Evolutionary conservation across 192 early-diverging fungal species (phyloP).

Genomic region (Pilobolus umbonatus): DNA sequence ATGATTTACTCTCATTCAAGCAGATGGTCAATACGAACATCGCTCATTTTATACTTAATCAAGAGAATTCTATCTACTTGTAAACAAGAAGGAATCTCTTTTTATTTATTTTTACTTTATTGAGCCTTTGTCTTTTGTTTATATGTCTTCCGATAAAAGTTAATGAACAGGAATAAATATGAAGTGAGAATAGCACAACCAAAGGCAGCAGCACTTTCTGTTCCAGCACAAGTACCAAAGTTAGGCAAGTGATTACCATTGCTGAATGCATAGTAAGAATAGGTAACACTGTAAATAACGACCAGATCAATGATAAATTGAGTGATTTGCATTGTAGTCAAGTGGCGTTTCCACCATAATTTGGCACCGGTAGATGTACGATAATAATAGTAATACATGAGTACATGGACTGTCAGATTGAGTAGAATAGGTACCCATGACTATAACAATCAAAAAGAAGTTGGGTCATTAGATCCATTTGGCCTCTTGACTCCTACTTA

Average conservation of each 20-base stretch:
- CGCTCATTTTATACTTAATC: background rate
- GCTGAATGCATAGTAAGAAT: constrained; percentile 70
- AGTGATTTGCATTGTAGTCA: constrained; percentile 84
- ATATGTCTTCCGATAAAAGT: constrained; percentile 85
- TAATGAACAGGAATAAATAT: constrained; percentile 84
- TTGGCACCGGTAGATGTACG: constrained; percentile 68
- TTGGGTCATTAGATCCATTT: too few species aligned
- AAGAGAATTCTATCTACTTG: too few species aligned
- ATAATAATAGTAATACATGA: constrained; percentile 92
- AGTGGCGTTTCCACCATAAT: constrained; percentile 91
- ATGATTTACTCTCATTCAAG: background rate
- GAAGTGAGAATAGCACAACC: constrained; percentile 74
- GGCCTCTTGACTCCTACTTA: constrained; percentile 39
- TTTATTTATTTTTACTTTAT: background rate
- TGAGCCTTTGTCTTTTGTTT: constrained; percentile 40
- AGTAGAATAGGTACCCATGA: constrained; percentile 76
- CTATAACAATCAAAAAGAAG: constrained; percentile 17
- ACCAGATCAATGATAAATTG: constrained; percentile 87
- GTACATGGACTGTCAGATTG: constrained; percentile 84
- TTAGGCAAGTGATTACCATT: constrained; percentile 58
- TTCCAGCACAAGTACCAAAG: constrained; percentile 67
- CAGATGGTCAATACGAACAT: background rate
- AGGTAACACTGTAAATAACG: constrained; percentile 80
- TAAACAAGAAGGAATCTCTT: background rate
- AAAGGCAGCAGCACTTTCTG: constrained; percentile 72